phyloP scores from a whole-genome alignment of 2,329 filamentous ascomycete genomes.

The Ophiosphaerella herpotricha region DNA sequence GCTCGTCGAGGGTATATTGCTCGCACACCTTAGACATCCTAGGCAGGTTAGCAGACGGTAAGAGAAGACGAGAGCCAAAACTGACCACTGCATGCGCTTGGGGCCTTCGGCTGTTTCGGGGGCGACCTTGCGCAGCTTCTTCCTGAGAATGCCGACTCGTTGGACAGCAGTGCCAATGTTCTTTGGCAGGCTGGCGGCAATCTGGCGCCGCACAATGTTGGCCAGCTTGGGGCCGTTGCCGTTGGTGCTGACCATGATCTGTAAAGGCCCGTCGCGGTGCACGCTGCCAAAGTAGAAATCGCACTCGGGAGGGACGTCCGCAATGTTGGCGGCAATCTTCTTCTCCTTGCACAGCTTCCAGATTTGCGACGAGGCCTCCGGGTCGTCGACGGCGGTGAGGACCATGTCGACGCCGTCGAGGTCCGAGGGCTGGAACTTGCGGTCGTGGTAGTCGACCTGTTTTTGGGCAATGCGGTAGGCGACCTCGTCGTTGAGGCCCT shows the following conservation, averaged over 20 bases:
- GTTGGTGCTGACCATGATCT: constrained; percentile 99
- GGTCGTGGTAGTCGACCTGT: constrained; percentile 80
- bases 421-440: constrained; percentile 83
- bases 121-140: constrained; percentile 76
- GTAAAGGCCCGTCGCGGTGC: constrained; percentile 90
- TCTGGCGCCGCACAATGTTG: constrained; percentile 80
- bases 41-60: not conserved
- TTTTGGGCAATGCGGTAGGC: constrained; percentile 75
- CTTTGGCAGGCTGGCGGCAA: constrained; percentile 74
- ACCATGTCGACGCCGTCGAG: constrained; percentile 85
- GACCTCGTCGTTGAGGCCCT: constrained; percentile 87
- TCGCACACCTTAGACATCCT: constrained; percentile 95
- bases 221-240: constrained; percentile 93
- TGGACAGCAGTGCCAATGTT: constrained; percentile 86
- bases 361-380: constrained; percentile 83
- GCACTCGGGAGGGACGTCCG: constrained; percentile 94
- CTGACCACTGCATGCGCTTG: constrained; percentile 85
- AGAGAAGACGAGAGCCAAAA: constrained; percentile 3
- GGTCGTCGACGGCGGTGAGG: constrained; percentile 89
- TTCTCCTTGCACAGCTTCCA: constrained; percentile 91
- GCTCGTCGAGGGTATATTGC: constrained; percentile 79
- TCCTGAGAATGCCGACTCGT: constrained; percentile 78
- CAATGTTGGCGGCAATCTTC: constrained; percentile 89
- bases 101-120: constrained; percentile 74
- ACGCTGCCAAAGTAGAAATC: constrained; percentile 99